These are phyloP conservation scores for Pyrenophora graminea DNA, from an alignment of 2,329 filamentous ascomycete genomes.

Conservation along the genomic window DNA sequence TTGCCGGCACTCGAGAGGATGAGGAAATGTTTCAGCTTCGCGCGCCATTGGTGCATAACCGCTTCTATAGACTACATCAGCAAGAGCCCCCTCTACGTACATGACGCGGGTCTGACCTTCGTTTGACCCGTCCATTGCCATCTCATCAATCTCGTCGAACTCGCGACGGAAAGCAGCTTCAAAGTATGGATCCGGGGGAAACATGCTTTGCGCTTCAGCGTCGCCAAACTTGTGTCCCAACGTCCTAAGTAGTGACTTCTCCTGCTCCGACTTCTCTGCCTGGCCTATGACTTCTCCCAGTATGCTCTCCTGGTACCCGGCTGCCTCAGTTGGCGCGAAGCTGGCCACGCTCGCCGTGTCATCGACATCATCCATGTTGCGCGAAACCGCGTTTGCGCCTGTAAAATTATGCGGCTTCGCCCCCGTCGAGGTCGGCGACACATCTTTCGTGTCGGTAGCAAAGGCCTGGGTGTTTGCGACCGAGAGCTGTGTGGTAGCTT, in stretches of 20 bases:
- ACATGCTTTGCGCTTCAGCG: conserved; percentile 59
- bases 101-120: conserved; percentile 58
- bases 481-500: conserved; percentile 83
- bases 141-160: conserved; percentile 74
- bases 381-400: conserved; percentile 47
- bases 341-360: conserved; percentile 70
- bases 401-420: conserved; percentile 48
- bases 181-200: conserved; percentile 52
- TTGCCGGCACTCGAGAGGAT: conserved; percentile 96
- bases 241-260: conserved; percentile 70
- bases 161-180: conserved; percentile 73
- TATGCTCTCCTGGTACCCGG: conserved; percentile 79
- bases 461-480: conserved; percentile 77
- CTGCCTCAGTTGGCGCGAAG: conserved; percentile 65
- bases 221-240: conserved; percentile 63
- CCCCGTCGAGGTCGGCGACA: conserved; percentile 31
- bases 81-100: conserved; percentile 21
- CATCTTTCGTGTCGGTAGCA: conserved; percentile 56
- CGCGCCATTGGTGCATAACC: conserved; percentile 76
- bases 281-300: conserved; percentile 71
- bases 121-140: conserved; percentile 57
- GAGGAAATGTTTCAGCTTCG: conserved; percentile 95
- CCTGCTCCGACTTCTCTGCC: conserved; percentile 63
- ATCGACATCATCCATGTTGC: conserved; percentile 60
- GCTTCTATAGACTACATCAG: conserved; percentile 46